Base-by-base conservation (phyloP, 352 stramenopile species). In the Globisporangium orthogonon region DNA sequence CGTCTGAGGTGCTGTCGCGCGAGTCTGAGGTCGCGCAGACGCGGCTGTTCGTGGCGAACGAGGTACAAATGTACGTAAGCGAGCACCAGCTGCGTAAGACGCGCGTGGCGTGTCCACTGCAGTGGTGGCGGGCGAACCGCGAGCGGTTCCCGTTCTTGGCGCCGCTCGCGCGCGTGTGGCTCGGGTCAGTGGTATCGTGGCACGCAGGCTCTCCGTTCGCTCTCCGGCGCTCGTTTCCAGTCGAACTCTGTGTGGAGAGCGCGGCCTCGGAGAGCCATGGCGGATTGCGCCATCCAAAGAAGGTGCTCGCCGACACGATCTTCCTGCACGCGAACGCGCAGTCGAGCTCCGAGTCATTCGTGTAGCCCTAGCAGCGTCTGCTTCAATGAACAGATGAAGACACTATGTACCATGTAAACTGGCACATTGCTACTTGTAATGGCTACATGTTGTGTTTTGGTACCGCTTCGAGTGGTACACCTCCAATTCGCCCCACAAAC, bases 71-170 rank as follows among this genome's bases (percentile, higher is more conserved):
- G 58, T 82, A 79, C 52, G 31, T 73, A 35, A 66, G 46, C 29
- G 73, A 82, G 59, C 73, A 82, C 41, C 70, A 77, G 52, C 35
- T 66, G 44, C 70, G 73, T 28, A 78, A 77, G 58, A 67, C 62
- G 40, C 65, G 73, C 4, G 64, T 82, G 35, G n/a, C 56, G 35
- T 77, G 65, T 35, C 73, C 73, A 14, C 58, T 82, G 13, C 58
- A 82, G 57, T 83, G 73, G 73, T 83, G 73, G 70, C 61, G 55
- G 9, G 48, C 54, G 33, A 69, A 83, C 58, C 61, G 63, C 48
- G 73, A 76, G 43, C 73, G 68, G 33, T 83, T 65, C 44, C 71
- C 73, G 41, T 71, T 74, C 53, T 40, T 83, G 46, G 52, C 65
- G 28, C 64, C 73, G 0, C 56, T 83, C 15, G 70, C 73, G 18